A percentile compares a stretch with the other conserved stretches of the same genome.
phyloP scores from a whole-genome alignment of 108 stramenopile genomes.

The Nannochloropsis granulata region DNA sequence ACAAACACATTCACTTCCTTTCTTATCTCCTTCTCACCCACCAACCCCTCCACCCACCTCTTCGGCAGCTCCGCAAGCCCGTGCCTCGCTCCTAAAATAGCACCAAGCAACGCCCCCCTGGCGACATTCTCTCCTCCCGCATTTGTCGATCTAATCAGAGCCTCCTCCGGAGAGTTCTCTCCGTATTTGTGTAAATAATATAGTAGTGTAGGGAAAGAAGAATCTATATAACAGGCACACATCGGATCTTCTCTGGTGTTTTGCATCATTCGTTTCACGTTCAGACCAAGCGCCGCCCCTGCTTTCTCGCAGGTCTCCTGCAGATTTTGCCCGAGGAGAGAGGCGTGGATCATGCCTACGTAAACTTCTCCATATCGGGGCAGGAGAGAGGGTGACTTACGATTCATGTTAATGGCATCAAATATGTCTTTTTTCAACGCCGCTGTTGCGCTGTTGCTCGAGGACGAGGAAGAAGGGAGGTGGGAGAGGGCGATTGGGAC shows the following conservation, averaged over 20 bases:
- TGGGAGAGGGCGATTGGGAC: slow-evolving; percentile 52
- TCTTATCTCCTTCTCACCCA: not conserved
- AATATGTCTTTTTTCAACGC: slow-evolving; percentile 39
- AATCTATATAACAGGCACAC: slow-evolving; percentile 53
- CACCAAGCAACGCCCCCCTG: slow-evolving; percentile 58
- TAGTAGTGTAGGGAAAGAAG: slow-evolving; percentile 47
- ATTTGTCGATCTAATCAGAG: slow-evolving; percentile 60
- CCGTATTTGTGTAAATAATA: slow-evolving; percentile 57
- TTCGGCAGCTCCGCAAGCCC: slow-evolving; percentile 39
- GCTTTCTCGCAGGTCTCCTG: not conserved
- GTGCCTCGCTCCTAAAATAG: slow-evolving; percentile 52
- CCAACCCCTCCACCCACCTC: slow-evolving; percentile 42
- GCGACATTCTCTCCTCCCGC: slow-evolving; percentile 77
- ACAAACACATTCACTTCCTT: slow-evolving; percentile 1
- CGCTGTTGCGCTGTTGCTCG: not conserved
- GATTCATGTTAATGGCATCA: slow-evolving; percentile 13
- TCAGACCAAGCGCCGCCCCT: not conserved
- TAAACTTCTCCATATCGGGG: not conserved
- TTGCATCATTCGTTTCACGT: not conserved
- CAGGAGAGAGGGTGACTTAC: not conserved
- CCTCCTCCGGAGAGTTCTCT: slow-evolving; percentile 39
- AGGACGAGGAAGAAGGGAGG: slow-evolving; percentile 22
- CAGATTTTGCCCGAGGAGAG: not conserved
- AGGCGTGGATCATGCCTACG: not conserved
- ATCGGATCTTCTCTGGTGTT: not conserved